A percentile compares a stretch with the other conserved stretches of the same genome.
phyloP scores from a whole-genome alignment of 352 stramenopile genomes.

The Pythium vanterpoolii region DNA sequence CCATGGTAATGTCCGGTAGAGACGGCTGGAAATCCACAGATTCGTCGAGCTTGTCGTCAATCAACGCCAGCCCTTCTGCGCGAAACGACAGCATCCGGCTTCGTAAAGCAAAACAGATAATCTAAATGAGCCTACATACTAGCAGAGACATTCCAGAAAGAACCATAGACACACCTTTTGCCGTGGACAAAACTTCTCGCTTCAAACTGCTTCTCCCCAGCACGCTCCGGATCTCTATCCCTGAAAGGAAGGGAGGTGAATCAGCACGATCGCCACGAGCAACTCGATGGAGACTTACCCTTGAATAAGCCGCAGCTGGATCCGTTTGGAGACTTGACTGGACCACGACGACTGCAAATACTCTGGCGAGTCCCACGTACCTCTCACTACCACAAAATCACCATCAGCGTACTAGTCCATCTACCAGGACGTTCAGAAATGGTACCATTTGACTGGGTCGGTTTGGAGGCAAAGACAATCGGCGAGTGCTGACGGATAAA shows the following conservation, averaged over 20 bases:
- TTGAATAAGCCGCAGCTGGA: conserved; percentile 34
- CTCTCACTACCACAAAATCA: conserved; percentile 10
- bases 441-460: conserved; percentile 28
- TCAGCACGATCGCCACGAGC: background rate
- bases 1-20: too few species aligned
- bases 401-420: background rate
- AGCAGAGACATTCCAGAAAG: too few species aligned
- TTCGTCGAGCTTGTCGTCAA: background rate
- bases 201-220: conserved; percentile 29
- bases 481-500: conserved; percentile 67
- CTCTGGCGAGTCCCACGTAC: conserved; percentile 46
- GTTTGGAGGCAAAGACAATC: conserved; percentile 60
- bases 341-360: conserved; percentile 64
- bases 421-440: too few species aligned
- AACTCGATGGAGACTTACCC: background rate
- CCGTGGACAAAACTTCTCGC: conserved; percentile 40
- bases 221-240: background rate
- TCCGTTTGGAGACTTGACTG: conserved; percentile 60
- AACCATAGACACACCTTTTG: conserved; percentile 32
- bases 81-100: background rate
- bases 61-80: conserved; percentile 5
- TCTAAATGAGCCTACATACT: too few species aligned
- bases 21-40: background rate
- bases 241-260: background rate
- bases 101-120: background rate